phyloP scores from a whole-genome alignment of 176 grass and related monocot genomes.

The barley (Hordeum vulgare) region DNA sequence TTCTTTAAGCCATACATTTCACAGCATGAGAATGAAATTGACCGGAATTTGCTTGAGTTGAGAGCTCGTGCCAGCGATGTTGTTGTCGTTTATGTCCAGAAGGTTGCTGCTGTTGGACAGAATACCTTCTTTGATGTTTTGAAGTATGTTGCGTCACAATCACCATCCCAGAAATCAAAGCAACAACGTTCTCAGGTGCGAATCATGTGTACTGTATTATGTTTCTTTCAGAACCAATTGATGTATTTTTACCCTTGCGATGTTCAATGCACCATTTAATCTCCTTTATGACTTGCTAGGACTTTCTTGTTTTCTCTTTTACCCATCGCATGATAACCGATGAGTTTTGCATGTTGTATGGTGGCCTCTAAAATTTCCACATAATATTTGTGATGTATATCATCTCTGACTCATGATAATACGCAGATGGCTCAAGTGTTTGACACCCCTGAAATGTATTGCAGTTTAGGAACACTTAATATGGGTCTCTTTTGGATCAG shows the following conservation, averaged over 20 bases:
- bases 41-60: conserved; percentile 81
- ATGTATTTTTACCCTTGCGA: neutral
- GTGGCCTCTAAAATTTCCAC: neutral
- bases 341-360: neutral
- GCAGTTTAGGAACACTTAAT: neutral
- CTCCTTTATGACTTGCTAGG: neutral
- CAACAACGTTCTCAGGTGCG: conserved; percentile 48
- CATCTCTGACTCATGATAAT: neutral
- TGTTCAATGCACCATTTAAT: neutral
- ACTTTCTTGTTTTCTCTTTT: neutral
- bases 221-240: neutral
- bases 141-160: conserved; percentile 78
- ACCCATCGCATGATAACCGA: neutral
- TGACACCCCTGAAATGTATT: neutral
- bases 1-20: conserved; percentile 93
- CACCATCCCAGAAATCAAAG: conserved; percentile 58
- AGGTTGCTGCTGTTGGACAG: conserved; percentile 55
- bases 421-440: neutral
- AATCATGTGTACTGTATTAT: neutral
- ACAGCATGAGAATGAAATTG: conserved; percentile 95
- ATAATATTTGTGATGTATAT: neutral
- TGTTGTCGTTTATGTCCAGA: conserved; percentile 67
- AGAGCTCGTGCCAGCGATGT: conserved; percentile 77
- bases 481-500: no score
- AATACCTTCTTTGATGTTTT: conserved; percentile 81